A percentile compares a stretch with the other conserved stretches of the same genome.
These are phyloP conservation scores for Coriolopsis trogii DNA, from an alignment of 1,284 basidiomycete genomes.

Conservation along the genomic window DNA sequence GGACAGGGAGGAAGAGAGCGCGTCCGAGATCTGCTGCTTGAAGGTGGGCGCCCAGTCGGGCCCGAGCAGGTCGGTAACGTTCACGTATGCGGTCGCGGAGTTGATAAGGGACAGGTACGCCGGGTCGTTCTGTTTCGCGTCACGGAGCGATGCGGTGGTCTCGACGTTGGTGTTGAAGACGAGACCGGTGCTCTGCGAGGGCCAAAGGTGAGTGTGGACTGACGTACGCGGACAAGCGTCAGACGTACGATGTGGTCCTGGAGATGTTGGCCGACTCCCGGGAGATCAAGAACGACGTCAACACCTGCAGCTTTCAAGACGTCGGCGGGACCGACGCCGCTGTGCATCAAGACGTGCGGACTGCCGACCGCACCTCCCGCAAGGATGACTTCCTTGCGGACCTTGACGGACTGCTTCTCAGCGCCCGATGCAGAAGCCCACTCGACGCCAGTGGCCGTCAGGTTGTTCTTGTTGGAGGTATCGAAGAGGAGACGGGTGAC, in stretches of 20 bases:
- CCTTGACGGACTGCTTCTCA: slow-evolving; percentile 45
- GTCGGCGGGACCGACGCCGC: slow-evolving; percentile 70
- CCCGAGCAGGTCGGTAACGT: slow-evolving; percentile 55
- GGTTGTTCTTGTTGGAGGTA: slow-evolving; percentile 40
- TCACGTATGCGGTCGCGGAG: slow-evolving; percentile 68
- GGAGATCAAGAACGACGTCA: slow-evolving; percentile 49
- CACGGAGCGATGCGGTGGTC: slow-evolving; percentile 45
- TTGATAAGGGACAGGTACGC: slow-evolving; percentile 67
- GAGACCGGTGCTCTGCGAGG: slow-evolving; percentile 47
- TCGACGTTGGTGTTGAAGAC: slow-evolving; percentile 48
- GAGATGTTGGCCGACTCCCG: slow-evolving; percentile 78
- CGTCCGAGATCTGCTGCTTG: slow-evolving; percentile 37
- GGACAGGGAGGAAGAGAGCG: slow-evolving; percentile 38
- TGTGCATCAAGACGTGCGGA: slow-evolving; percentile 69
- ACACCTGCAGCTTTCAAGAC: slow-evolving; percentile 58
- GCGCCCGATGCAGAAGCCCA: slow-evolving; percentile 46
- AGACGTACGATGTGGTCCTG: slow-evolving; percentile 66
- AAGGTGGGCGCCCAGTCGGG: slow-evolving; percentile 33
- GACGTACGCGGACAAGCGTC: not conserved
- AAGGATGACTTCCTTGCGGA: slow-evolving; percentile 63
- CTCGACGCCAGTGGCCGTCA: slow-evolving; percentile 58
- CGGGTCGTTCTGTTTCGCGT: slow-evolving; percentile 30
- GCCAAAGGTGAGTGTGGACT: slow-evolving; percentile 7
- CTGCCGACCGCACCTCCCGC: slow-evolving; percentile 66
- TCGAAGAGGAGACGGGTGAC: slow-evolving; percentile 66